These are phyloP conservation scores for Rhododendron vialii DNA, from an alignment of 148 eudicot genomes.

Conservation along the genomic window DNA sequence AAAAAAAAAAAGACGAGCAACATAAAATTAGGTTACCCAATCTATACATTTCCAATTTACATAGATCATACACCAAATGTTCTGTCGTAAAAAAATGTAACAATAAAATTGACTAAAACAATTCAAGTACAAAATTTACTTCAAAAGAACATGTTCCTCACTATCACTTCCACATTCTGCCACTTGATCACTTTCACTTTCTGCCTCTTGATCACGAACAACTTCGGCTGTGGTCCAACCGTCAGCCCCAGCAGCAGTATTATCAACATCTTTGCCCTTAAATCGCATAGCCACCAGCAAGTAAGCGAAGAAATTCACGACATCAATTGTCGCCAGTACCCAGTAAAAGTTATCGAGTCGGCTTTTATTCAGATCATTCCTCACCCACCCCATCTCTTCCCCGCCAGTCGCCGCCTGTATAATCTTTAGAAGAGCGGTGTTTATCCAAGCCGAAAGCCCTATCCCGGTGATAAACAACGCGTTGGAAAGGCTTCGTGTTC, in stretches of 20 bases:
- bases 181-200: background rate
- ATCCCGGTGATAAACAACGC: constrained; percentile 44
- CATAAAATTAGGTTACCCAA: too few species aligned
- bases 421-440: constrained; percentile 39
- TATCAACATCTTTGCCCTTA: constrained; percentile 33
- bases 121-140: background rate
- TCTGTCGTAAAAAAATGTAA: too few species aligned
- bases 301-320: constrained; percentile 31
- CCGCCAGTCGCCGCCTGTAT: constrained; percentile 30
- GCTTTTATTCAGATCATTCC: constrained; percentile 44
- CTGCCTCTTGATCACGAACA: background rate
- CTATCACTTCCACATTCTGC: background rate
- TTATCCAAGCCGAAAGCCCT: constrained; percentile 55
- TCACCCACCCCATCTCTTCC: constrained; percentile 55
- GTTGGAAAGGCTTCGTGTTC: constrained; percentile 45
- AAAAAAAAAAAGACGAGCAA: too few species aligned
- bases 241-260: background rate
- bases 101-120: too few species aligned
- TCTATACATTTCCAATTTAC: too few species aligned
- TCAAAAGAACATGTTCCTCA: background rate
- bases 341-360: constrained; percentile 66
- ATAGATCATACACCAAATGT: too few species aligned
- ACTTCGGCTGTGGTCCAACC: background rate
- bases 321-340: constrained; percentile 28
- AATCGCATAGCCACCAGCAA: constrained; percentile 30